Base-by-base conservation (phyloP, 2,329 filamentous ascomycete species). In the Teratosphaeriaceae sp. region DNA sequence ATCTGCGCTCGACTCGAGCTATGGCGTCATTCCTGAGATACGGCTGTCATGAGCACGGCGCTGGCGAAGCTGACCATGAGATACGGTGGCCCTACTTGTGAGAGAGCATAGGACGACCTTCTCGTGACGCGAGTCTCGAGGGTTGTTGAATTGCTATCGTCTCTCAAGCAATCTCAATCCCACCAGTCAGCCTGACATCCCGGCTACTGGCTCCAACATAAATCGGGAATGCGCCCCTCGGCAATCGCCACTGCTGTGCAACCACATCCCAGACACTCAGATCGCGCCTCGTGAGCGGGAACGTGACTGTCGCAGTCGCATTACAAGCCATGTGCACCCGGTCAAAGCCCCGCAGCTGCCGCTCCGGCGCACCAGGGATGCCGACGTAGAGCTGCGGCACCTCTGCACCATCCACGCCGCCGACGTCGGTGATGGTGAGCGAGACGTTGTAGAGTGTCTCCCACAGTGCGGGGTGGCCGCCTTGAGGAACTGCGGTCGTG, bases 351-450 rank as follows among this genome's bases (percentile, higher is more conserved):
- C 62, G 44, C 19, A 65, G 42, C 1, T 51, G 48, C 35, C 54
- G 48, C 16, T 53, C 55, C 20, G 52, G 53, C 5, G 49, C 43
- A 73, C 65, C 48, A 0, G 39, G 3, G 48, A 58, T 50, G 5
- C 76, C 80, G 42, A 97, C 61, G 64, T 97, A 75, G 13, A 88
- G 66, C 70, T 92, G 86, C 0, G 81, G 74, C 1, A 92, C 74
- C 59, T 87, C 84, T 29, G 87, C 82, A 20, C 84, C 84, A 1
- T 64, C 70, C 0, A 79, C 52, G 0, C 64, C 56, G 24, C 86
- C 86, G 2, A 76, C 85, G 71, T 92, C 92, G 51, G 73, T 81
- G 49, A 92, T 74, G 13, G 75, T 78, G 0, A 79, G 80, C 1
- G 76, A 76, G 15, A 85, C 76, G 9, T 71, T 79, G 70, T 82